Percentiles rank a stretch among this genome's conserved stretches.
phyloP scores from a whole-genome alignment of 1,139 yeast genomes.

The Geotrichum fermentans region DNA sequence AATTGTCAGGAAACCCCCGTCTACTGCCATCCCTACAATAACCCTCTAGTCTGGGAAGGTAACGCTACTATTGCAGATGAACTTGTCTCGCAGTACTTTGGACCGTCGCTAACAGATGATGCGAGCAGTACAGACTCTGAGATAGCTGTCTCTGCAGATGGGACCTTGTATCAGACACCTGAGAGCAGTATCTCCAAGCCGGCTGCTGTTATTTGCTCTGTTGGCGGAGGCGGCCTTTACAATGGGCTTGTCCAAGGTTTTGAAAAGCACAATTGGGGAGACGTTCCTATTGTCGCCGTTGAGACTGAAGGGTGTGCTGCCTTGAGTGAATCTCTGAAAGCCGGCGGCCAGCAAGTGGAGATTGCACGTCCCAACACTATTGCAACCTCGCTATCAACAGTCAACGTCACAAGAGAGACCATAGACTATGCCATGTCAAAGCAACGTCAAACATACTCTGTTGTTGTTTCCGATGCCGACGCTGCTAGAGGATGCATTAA shows the following conservation, averaged over 20 bases:
- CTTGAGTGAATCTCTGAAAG: slow-evolving; percentile 47
- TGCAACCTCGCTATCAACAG: slow-evolving; percentile 62
- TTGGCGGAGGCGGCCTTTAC: slow-evolving; percentile 74
- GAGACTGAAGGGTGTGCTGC: slow-evolving; percentile 66
- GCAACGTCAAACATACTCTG: slow-evolving; percentile 37
- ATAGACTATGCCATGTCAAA: slow-evolving; percentile 42
- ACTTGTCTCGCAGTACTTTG: slow-evolving; percentile 43
- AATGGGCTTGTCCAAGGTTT: slow-evolving; percentile 61
- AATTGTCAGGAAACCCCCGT: slow-evolving; percentile 35
- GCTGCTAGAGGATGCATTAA: slow-evolving; percentile 46
- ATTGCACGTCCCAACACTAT: slow-evolving; percentile 49
- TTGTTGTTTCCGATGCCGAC: slow-evolving; percentile 46
- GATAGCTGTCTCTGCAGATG: background rate
- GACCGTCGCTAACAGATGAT: background rate
- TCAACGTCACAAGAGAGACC: slow-evolving; percentile 49
- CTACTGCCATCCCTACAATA: slow-evolving; percentile 68
- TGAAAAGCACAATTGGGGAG: slow-evolving; percentile 39
- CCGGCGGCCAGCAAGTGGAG: slow-evolving; percentile 38
- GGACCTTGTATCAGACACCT: background rate
- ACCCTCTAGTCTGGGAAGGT: slow-evolving; percentile 66
- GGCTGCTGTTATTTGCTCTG: slow-evolving; percentile 61
- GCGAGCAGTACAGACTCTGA: slow-evolving; percentile 3
- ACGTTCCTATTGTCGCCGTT: slow-evolving; percentile 52
- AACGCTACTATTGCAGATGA: slow-evolving; percentile 60
- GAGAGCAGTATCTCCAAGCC: slow-evolving; percentile 28